Evolutionary conservation across 768 basidiomycete genomes (phyloP).

Genomic region (Galerina marginata): DNA sequence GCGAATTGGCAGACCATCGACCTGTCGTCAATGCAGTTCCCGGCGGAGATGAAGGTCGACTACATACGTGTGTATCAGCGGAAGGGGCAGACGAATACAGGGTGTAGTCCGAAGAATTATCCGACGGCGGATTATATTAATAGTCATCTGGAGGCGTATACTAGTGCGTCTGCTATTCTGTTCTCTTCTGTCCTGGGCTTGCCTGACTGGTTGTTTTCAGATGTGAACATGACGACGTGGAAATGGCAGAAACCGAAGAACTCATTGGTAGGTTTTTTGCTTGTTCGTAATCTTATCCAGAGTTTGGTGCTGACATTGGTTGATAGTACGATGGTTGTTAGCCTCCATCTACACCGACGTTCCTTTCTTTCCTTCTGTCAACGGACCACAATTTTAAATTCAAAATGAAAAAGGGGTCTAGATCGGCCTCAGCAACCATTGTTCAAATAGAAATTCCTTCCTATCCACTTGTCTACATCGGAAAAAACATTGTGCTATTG

Average conservation of each 20-base stretch:
- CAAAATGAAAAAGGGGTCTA: too few species aligned
- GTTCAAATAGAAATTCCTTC: too few species aligned
- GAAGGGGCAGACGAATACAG: slow-evolving; percentile 58
- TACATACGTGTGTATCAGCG: slow-evolving; percentile 86
- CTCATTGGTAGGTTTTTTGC: slow-evolving; percentile 7
- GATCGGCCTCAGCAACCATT: too few species aligned
- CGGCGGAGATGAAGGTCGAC: slow-evolving; percentile 72
- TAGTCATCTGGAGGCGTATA: slow-evolving; percentile 60
- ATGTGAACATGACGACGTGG: slow-evolving; percentile 50
- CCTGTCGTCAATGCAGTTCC: slow-evolving; percentile 63
- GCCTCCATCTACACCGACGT: background rate
- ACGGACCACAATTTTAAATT: too few species aligned
- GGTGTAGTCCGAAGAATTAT: slow-evolving; percentile 67
- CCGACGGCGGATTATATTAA: slow-evolving; percentile 73
- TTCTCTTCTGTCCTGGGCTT: background rate
- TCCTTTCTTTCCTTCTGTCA: too few species aligned
- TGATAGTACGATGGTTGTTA: background rate
- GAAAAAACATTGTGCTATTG: too few species aligned
- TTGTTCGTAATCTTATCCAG: background rate
- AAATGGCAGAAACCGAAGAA: slow-evolving; percentile 48
- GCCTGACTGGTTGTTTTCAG: slow-evolving; percentile 25
- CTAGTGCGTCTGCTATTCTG: slow-evolving; percentile 45
- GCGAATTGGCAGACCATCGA: slow-evolving; percentile 73
- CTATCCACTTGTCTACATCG: too few species aligned
- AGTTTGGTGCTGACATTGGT: background rate